A percentile compares a stretch with the other conserved stretches of the same genome.
Conservation (phyloP, 2,329 filamentous ascomycete genomes). For the Talaromyces islandicus region DNA sequence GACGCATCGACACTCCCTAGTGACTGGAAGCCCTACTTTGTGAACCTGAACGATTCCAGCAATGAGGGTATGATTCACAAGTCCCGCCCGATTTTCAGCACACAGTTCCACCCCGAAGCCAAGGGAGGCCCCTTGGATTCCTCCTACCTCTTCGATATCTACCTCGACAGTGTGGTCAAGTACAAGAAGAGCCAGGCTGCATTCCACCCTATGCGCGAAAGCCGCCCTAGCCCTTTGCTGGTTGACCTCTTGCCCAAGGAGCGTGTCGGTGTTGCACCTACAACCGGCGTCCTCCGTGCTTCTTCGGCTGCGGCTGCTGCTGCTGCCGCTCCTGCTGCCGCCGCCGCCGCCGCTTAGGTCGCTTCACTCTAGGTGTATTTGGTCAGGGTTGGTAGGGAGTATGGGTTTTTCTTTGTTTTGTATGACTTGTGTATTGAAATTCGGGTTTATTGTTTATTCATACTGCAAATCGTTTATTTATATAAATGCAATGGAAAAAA, state of each 20-base stretch:
- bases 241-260: slow-evolving; percentile 90
- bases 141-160: slow-evolving; percentile 93
- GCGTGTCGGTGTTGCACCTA: slow-evolving; percentile 80
- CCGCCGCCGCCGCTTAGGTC: slow-evolving; percentile 7
- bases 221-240: slow-evolving; percentile 78
- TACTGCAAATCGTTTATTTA: not conserved
- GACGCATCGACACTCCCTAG: slow-evolving; percentile 73
- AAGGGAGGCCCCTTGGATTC: slow-evolving; percentile 96
- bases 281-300: slow-evolving; percentile 48
- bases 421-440: not conserved
- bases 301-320: slow-evolving; percentile 27
- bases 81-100: slow-evolving; percentile 93
- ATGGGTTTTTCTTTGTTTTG: not conserved
- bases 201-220: slow-evolving; percentile 68
- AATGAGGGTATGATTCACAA: slow-evolving; percentile 98
- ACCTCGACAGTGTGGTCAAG: slow-evolving; percentile 78
- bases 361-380: not conserved
- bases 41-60: slow-evolving; percentile 94
- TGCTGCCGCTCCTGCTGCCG: slow-evolving; percentile 14
- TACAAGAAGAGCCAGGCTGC: slow-evolving; percentile 80
- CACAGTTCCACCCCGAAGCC: slow-evolving; percentile 97
- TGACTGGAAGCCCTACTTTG: slow-evolving; percentile 97
- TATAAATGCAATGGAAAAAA: not conserved
- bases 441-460: not conserved
- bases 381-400: not conserved